A percentile compares a stretch with the other conserved stretches of the same genome.
phyloP scores from a whole-genome alignment of 768 basidiomycete species.

The Sporobolomyces roseus region DNA sequence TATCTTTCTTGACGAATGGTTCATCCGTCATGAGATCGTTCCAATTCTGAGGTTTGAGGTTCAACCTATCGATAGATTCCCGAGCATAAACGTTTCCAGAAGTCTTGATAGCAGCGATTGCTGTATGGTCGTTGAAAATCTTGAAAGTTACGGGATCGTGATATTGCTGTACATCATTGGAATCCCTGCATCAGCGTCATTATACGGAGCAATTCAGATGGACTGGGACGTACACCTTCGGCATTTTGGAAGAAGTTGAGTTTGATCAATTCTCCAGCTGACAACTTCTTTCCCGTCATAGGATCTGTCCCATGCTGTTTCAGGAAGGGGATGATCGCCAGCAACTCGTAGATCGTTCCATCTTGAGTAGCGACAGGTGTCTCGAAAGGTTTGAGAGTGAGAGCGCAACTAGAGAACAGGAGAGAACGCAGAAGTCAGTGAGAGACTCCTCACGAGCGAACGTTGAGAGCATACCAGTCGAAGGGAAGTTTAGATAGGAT shows the following conservation, averaged over 20 bases:
- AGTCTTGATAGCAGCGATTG: constrained; percentile 81
- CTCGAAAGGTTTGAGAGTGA: constrained; percentile 45
- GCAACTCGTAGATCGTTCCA: constrained; percentile 44
- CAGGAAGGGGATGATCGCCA: constrained; percentile 45
- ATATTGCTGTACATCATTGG: constrained; percentile 59
- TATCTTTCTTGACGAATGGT: constrained; percentile 81
- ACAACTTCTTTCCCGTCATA: constrained; percentile 51
- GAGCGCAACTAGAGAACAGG: constrained; percentile 33
- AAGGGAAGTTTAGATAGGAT: constrained; percentile 38
- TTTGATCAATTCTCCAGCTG: constrained; percentile 51
- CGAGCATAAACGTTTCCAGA: constrained; percentile 91
- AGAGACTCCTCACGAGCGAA: neutral
- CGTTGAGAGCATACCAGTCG: constrained; percentile 5
- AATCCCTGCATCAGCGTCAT: too few relatives aligned
- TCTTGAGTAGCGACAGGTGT: constrained; percentile 44
- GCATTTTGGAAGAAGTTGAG: constrained; percentile 51
- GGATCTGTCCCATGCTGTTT: constrained; percentile 49
- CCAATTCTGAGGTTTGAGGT: constrained; percentile 61
- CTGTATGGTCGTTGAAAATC: constrained; percentile 91
- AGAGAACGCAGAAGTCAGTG: neutral
- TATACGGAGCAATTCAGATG: neutral
- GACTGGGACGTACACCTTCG: constrained; percentile 51
- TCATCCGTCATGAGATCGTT: constrained; percentile 80
- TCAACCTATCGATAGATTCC: constrained; percentile 57
- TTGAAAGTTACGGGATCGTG: constrained; percentile 98